Base-by-base conservation (phyloP, 495 filamentous ascomycete species). In the Penicillium roqueforti region DNA sequence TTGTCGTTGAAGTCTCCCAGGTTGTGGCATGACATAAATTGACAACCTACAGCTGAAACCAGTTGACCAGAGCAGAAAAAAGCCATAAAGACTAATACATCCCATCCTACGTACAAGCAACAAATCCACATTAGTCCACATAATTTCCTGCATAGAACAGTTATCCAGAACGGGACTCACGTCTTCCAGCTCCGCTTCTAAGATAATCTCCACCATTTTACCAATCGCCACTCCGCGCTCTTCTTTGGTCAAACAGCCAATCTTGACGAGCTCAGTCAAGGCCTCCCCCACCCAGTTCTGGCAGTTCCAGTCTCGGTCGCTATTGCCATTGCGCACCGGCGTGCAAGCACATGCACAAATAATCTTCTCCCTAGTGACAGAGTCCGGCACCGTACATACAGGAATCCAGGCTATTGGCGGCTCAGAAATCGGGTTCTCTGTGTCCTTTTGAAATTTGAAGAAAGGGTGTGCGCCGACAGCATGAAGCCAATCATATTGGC, bases 371-470 rank as follows among this genome's bases (percentile, higher is more conserved):
- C 59, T 57, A 23, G 57, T 51, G n/a, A 68, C 50, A 1, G 53
- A 42, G 5, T 56, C 58, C 2, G 60, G 48, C 5, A 57, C 54
- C 1, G 53, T 59, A 5, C 49, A 53, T 3, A 70, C 65, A 6
- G 60, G 57, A 1, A 68, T 56, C 26, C 57, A 54, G 4, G 32
- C 47, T 4, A 77, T 75, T 34, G 87, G 80, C 53, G 90, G 85
- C 23, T 88, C 87, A 6, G 59, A 56, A 34, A 72, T 76, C 44
- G 77, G 74, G 3, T 51, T 57, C 9, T 66, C 63, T 16, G 72
- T 67, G 26, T 73, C 67, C 26, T 68, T 63, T 34, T 69, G 61
- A 4, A 70, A 70, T 16, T 57, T 38, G 49, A 68, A 70, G 37
- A 70, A 61, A 6, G 65, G 65, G 6, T 66, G 62, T 22, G 62